Evolutionary conservation across 148 eudicot species (phyloP).

Genomic region (Chenopodium quinoa): DNA sequence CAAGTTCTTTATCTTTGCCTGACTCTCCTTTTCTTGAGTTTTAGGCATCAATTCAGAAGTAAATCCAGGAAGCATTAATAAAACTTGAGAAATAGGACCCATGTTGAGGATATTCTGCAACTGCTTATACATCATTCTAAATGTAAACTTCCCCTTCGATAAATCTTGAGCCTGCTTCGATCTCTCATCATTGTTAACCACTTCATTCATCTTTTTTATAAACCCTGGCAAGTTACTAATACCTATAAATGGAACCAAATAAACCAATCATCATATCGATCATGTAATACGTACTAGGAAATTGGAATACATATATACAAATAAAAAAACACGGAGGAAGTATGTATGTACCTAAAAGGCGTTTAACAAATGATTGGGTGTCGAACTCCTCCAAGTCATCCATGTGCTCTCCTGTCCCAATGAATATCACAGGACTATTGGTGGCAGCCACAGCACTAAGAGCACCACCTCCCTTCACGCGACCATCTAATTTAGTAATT

Average conservation of each 20-base stretch:
- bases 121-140: conserved; percentile 96
- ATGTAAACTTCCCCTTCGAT: conserved; percentile 85
- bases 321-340: neutral
- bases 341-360: conserved; percentile 71
- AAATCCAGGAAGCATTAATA: conserved; percentile 86
- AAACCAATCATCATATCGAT: neutral
- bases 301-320: neutral
- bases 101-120: conserved; percentile 87
- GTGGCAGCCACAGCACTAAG: no score
- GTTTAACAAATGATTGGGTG: conserved; percentile 94
- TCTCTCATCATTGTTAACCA: conserved; percentile 94
- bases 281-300: neutral
- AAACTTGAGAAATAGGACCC: conserved; percentile 97
- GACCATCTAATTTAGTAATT: no score
- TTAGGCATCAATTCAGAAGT: conserved; percentile 82
- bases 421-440: conserved; percentile 71
- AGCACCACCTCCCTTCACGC: no score
- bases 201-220: conserved; percentile 95
- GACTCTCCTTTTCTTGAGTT: conserved; percentile 92
- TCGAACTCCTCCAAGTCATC: conserved; percentile 97
- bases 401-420: conserved; percentile 99
- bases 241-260: conserved; percentile 39
- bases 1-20: conserved; percentile 69
- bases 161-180: conserved; percentile 50
- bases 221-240: conserved; percentile 98